Percentiles rank a stretch among this genome's conserved stretches.
These are phyloP conservation scores for Colletotrichum spaethianum DNA, from an alignment of 2,329 filamentous ascomycete species.

Conservation along the genomic window DNA sequence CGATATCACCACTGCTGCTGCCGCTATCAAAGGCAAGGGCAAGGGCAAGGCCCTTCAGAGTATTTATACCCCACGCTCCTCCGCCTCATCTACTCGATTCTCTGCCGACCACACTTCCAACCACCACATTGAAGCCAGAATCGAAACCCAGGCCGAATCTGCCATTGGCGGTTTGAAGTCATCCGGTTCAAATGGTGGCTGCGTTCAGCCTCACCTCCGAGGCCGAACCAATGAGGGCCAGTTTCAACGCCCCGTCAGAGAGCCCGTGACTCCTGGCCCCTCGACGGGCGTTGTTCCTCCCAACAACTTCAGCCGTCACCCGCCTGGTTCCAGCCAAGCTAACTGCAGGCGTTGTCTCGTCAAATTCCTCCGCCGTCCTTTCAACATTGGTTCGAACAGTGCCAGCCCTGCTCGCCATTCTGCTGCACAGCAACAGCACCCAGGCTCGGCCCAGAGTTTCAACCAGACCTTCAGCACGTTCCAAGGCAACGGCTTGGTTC, in stretches of 20 bases:
- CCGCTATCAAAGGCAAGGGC: not conserved
- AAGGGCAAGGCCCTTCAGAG: not conserved
- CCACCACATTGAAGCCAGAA: not conserved
- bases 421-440: not conserved
- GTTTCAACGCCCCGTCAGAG: not conserved
- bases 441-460: not conserved
- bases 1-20: not conserved
- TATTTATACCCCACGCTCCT: not conserved
- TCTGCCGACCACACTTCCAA: slow-evolving; percentile 4
- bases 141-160: not conserved
- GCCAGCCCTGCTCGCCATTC: not conserved
- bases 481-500: not conserved
- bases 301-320: not conserved
- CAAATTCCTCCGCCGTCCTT: no score
- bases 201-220: not conserved
- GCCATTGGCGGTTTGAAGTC: not conserved
- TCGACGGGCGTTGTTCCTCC: not conserved
- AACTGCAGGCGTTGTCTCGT: not conserved
- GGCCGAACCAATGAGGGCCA: not conserved
- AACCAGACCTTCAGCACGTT: not conserved
- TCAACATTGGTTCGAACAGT: not conserved
- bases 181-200: not conserved
- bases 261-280: not conserved
- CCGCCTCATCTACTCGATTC: not conserved
- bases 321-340: not conserved